phyloP scores from a whole-genome alignment of 352 stramenopile species.

The Globisporangium polare region DNA sequence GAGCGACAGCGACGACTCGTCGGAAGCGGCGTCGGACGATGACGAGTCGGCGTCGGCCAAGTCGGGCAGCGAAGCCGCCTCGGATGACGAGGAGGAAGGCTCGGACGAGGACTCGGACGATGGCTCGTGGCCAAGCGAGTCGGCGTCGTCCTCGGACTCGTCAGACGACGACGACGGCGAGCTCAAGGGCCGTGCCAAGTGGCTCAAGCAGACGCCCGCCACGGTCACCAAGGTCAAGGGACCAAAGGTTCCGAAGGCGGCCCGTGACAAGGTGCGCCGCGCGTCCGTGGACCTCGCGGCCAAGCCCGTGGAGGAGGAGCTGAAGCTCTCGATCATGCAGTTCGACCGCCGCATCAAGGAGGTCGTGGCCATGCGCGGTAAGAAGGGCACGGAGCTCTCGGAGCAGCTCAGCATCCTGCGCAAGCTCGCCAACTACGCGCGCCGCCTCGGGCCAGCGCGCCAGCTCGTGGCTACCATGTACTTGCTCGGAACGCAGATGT shows the following conservation, averaged over 20 bases:
- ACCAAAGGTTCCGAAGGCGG: conserved; percentile 34
- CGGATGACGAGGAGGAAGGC: conserved; percentile 29
- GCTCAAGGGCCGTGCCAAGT: conserved; percentile 94
- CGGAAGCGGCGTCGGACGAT: conserved; percentile 32
- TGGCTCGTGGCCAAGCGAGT: conserved; percentile 50
- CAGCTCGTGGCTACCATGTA: conserved; percentile 81
- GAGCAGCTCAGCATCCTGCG: conserved; percentile 68
- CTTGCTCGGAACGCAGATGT: conserved; percentile 75
- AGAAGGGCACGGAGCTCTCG: conserved; percentile 73
- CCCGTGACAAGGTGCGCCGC: conserved; percentile 50
- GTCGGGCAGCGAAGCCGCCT: conserved; percentile 14
- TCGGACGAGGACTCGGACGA: conserved; percentile 25
- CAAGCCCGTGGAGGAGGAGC: conserved; percentile 71
- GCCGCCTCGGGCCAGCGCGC: conserved; percentile 66
- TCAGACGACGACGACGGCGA: conserved; percentile 78
- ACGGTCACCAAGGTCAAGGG: conserved; percentile 57
- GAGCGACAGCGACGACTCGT: conserved; percentile 29
- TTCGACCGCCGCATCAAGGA: conserved; percentile 87
- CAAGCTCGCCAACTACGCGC: conserved; percentile 80
- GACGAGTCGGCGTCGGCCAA: conserved; percentile 16
- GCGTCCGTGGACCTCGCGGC: conserved; percentile 42
- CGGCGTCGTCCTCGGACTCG: conserved; percentile 49
- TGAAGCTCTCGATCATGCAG: conserved; percentile 74
- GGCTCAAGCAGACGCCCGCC: conserved; percentile 90
- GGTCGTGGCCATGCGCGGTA: conserved; percentile 77